phyloP scores from a whole-genome alignment of 768 basidiomycete species.

The Boletus eberwhitei region DNA sequence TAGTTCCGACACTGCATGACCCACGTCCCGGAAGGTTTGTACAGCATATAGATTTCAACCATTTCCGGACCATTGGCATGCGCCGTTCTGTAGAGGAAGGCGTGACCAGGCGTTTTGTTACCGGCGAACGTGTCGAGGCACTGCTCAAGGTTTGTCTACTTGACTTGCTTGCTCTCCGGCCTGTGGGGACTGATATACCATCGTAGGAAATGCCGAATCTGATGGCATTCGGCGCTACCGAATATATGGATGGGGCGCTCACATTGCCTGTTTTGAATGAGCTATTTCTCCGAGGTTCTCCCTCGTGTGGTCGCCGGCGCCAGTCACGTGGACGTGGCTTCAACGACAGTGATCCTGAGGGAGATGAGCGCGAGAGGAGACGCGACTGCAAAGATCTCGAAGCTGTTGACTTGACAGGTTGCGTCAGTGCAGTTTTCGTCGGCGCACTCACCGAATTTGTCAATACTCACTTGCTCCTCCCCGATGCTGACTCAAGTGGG shows the following conservation, averaged over 20 bases:
- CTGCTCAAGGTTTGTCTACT: constrained; percentile 61
- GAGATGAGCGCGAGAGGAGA: constrained; percentile 73
- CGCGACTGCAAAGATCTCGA: constrained; percentile 74
- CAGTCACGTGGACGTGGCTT: constrained; percentile 61
- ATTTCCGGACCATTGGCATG: constrained; percentile 97
- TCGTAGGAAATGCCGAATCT: constrained; percentile 85
- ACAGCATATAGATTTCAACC: constrained; percentile 88
- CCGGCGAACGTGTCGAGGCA: constrained; percentile 76
- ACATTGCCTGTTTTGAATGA: constrained; percentile 84
- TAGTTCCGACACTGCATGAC: constrained; percentile 69
- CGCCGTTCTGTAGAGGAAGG: constrained; percentile 89
- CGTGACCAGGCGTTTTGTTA: constrained; percentile 87
- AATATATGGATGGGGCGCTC: constrained; percentile 96
- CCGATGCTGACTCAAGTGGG: constrained; percentile 41
- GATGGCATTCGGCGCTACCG: constrained; percentile 87
- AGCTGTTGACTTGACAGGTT: constrained; percentile 92
- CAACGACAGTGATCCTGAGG: constrained; percentile 61
- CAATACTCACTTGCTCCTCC: constrained; percentile 51
- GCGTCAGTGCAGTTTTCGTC: constrained; percentile 88
- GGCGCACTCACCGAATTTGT: constrained; percentile 84
- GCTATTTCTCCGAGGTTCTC: constrained; percentile 80
- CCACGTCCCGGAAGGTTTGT: constrained; percentile 78
- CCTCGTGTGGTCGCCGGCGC: constrained; percentile 66
- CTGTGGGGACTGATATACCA: constrained; percentile 1
- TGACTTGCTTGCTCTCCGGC: constrained; percentile 2